Evolutionary conservation across 306 rosid genomes (phyloP).

Genomic region (Quercus parvula): DNA sequence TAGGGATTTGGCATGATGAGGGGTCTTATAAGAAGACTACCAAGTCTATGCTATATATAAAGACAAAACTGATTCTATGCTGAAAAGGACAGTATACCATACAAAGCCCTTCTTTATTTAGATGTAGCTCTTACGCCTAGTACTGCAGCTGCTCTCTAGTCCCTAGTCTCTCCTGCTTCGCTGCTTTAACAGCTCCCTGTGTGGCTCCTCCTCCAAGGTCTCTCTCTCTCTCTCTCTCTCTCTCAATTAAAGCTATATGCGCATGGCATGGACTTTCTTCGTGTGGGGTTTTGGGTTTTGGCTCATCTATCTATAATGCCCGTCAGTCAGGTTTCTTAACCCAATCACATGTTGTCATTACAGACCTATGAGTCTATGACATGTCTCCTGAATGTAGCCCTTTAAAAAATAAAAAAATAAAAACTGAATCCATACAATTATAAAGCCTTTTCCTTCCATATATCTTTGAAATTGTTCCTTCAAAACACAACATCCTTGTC

Average conservation of each 20-base stretch:
- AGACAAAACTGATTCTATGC: background rate
- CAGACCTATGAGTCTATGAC: background rate
- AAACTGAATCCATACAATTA: too few species aligned
- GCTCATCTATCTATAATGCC: background rate
- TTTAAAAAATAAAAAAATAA: background rate
- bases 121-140: background rate
- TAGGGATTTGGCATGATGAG: background rate
- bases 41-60: too few species aligned
- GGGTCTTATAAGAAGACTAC: too few species aligned
- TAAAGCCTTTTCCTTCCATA: background rate
- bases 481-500: too few species aligned
- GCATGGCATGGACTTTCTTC: background rate
- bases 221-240: constrained; percentile 5
- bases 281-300: background rate
- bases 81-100: background rate
- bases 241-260: background rate
- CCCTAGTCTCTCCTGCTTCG: constrained; percentile 28
- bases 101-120: background rate
- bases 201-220: constrained; percentile 6
- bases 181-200: background rate
- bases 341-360: background rate
- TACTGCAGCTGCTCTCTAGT: constrained; percentile 24
- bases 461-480: too few species aligned
- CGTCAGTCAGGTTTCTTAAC: background rate
- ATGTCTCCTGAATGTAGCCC: background rate